Conservation (phyloP, 257 asterid species). For the Mitragyna speciosa region DNA sequence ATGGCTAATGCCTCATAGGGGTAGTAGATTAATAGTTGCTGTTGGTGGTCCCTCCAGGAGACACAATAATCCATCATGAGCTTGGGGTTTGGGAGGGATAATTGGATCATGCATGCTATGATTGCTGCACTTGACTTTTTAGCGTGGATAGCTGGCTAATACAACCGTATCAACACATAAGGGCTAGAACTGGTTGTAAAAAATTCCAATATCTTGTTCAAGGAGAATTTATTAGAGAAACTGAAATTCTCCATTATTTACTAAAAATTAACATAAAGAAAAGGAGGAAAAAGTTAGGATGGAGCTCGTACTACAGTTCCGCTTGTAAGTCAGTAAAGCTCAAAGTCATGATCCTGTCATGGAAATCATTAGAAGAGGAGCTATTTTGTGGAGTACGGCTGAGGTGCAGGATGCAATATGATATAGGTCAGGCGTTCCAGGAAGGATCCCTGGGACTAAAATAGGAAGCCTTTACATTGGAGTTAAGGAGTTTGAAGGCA, state of each 20-base stretch:
- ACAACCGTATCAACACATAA: not conserved
- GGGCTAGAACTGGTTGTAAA: not conserved
- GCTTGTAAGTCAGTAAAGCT: not conserved
- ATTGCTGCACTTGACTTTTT: not conserved
- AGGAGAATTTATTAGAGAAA: not conserved
- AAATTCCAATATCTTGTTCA: not conserved
- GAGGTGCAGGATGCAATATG: not conserved
- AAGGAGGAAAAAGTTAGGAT: not conserved
- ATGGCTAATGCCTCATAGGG: not conserved
- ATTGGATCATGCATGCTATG: not conserved
- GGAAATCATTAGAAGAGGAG: not conserved
- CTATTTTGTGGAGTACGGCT: not conserved
- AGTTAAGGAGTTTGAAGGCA: slow-evolving; percentile 59
- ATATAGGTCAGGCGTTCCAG: slow-evolving; percentile 54
- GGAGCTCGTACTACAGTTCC: not conserved
- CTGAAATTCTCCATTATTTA: not conserved
- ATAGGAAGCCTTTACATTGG: slow-evolving; percentile 48
- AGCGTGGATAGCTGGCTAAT: not conserved
- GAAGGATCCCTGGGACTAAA: slow-evolving; percentile 71
- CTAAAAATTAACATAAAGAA: not conserved
- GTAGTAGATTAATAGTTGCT: too few relatives aligned
- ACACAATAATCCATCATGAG: not conserved
- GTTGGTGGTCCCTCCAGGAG: not conserved
- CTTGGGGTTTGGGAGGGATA: too few relatives aligned
- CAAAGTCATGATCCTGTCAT: slow-evolving; percentile 4